Conservation (phyloP, 257 asterid species). For the Fraxinus americana region DNA sequence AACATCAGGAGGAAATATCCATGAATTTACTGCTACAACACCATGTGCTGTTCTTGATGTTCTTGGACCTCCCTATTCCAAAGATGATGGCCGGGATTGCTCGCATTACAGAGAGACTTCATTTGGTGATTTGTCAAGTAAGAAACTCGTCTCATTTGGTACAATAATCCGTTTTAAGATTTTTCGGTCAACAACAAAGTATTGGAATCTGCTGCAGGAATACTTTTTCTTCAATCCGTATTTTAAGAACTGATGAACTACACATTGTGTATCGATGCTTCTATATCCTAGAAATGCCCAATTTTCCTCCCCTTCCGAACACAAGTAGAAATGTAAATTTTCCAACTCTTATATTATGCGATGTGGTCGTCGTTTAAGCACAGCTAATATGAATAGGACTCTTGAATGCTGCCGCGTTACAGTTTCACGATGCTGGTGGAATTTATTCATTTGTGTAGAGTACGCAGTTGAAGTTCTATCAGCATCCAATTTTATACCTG, state of each 20-base stretch:
- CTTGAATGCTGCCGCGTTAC: not conserved
- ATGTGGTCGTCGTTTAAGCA: too few relatives aligned
- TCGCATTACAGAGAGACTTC: slow-evolving; percentile 58
- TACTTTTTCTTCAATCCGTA: too few relatives aligned
- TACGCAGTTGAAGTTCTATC: not conserved
- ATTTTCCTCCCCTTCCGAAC: too few relatives aligned
- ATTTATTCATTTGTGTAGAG: too few relatives aligned
- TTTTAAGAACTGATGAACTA: too few relatives aligned
- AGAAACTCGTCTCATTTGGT: not conserved
- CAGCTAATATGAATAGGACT: not conserved
- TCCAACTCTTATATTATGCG: too few relatives aligned
- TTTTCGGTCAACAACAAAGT: too few relatives aligned
- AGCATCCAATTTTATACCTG: not conserved
- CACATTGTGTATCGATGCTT: too few relatives aligned
- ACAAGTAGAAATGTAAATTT: too few relatives aligned
- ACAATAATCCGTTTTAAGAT: not conserved
- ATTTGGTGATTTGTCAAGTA: not conserved
- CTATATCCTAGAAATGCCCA: too few relatives aligned
- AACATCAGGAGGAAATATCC: slow-evolving; percentile 87
- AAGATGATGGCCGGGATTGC: slow-evolving; percentile 71
- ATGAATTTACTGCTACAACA: slow-evolving; percentile 71
- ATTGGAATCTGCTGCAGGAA: too few relatives aligned
- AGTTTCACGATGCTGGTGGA: not conserved
- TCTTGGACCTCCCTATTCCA: slow-evolving; percentile 77
- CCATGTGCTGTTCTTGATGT: slow-evolving; percentile 86